Evolutionary conservation across 2,329 filamentous ascomycete species (phyloP).

Genomic region (Magnaporthales sp.): DNA sequence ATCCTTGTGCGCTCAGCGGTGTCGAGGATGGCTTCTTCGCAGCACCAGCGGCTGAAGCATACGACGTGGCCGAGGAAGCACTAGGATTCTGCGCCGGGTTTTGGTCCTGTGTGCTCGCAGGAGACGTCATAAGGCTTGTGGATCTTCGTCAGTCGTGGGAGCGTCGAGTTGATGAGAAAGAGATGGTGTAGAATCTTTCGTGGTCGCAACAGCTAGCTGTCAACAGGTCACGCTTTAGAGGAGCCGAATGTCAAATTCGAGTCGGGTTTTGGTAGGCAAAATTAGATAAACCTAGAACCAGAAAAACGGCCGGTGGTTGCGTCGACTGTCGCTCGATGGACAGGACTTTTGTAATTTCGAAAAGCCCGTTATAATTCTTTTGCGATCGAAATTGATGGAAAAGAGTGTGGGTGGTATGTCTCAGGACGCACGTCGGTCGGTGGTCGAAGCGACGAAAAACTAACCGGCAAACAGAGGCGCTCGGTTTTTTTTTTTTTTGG

Average conservation of each 20-base stretch:
- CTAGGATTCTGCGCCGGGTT: constrained; percentile 48
- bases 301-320: neutral
- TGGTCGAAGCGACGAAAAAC: neutral
- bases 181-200: neutral
- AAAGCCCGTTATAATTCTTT: neutral
- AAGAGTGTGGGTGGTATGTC: neutral
- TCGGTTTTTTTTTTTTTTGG: neutral
- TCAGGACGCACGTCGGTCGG: neutral
- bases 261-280: neutral
- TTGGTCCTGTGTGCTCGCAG: constrained; percentile 42
- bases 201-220: neutral
- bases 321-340: neutral
- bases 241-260: constrained; percentile 7
- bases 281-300: neutral
- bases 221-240: neutral
- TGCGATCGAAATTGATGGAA: neutral
- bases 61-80: constrained; percentile 51
- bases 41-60: constrained; percentile 59
- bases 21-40: constrained; percentile 54
- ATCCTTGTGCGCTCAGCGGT: constrained; percentile 52
- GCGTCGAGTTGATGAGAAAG: neutral
- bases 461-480: neutral
- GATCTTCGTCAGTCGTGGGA: constrained; percentile 15
- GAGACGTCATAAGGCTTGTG: constrained; percentile 48
- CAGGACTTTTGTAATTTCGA: neutral